These are phyloP conservation scores for Mariannaea sp. DNA, from an alignment of 2,329 filamentous ascomycete genomes.

Conservation along the genomic window DNA sequence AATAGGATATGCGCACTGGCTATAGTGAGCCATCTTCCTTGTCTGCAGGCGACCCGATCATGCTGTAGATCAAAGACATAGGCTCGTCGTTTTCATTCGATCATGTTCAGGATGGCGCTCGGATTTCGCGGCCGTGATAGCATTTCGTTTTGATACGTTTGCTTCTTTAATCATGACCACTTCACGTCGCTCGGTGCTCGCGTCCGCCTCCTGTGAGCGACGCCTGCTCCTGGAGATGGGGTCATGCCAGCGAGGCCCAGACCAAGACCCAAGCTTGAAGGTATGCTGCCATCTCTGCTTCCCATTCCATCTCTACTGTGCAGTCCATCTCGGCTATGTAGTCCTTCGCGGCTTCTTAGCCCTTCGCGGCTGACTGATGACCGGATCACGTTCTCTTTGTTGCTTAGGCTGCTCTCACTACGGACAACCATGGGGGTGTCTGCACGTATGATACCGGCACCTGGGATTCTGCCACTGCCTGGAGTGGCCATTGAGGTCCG, in stretches of 20 bases:
- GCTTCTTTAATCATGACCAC: slow-evolving; percentile 31
- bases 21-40: background rate
- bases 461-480: slow-evolving; percentile 28
- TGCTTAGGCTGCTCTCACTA: slow-evolving; percentile 47
- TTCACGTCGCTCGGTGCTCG: slow-evolving; percentile 36
- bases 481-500: slow-evolving; percentile 44
- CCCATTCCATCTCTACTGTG: slow-evolving; percentile 15
- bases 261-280: slow-evolving; percentile 15
- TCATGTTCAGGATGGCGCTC: background rate
- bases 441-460: slow-evolving; percentile 23
- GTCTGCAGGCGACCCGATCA: background rate
- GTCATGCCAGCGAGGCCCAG: slow-evolving; percentile 23
- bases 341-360: slow-evolving; percentile 25
- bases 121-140: background rate
- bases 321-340: slow-evolving; percentile 27
- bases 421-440: slow-evolving; percentile 43
- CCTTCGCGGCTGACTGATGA: slow-evolving; percentile 30
- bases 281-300: slow-evolving; percentile 27
- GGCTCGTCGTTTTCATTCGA: background rate
- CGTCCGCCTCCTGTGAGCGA: slow-evolving; percentile 34
- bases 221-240: slow-evolving; percentile 12
- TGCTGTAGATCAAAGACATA: background rate
- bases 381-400: slow-evolving; percentile 46
- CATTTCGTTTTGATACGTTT: background rate
- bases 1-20: background rate